phyloP scores from a whole-genome alignment of 2,329 filamentous ascomycete genomes.

The Scytalidium lignicola region DNA sequence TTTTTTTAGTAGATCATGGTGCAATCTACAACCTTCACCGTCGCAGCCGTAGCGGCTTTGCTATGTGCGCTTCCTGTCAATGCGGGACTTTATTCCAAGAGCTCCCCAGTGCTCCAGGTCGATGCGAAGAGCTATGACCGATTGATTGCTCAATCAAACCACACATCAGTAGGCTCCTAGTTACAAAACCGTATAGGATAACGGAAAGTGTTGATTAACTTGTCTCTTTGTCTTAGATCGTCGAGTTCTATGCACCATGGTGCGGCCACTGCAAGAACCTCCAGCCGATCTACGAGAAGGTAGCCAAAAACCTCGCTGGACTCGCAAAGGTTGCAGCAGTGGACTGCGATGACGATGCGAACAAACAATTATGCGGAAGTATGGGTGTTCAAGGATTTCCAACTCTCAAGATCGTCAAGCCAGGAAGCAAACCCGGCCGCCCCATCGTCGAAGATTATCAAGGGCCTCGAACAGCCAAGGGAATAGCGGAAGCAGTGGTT shows the following conservation, averaged over 20 bases:
- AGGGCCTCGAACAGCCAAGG: constrained; percentile 76
- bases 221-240: constrained; percentile 38
- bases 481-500: constrained; percentile 78
- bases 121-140: constrained; percentile 73
- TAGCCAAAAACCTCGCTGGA: constrained; percentile 81
- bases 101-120: constrained; percentile 80
- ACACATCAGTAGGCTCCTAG: constrained; percentile 69
- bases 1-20: constrained; percentile 41
- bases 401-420: constrained; percentile 87
- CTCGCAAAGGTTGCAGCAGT: constrained; percentile 91
- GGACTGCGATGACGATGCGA: constrained; percentile 89
- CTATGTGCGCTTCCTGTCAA: constrained; percentile 61
- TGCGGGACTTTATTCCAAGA: constrained; percentile 77
- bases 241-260: constrained; percentile 96
- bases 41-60: constrained; percentile 51
- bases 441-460: constrained; percentile 89
- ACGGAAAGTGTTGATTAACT: constrained; percentile 14
- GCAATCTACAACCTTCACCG: constrained; percentile 41
- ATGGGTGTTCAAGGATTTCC: constrained; percentile 94
- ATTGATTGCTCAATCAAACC: constrained; percentile 81
- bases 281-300: constrained; percentile 93
- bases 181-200: neutral
- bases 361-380: constrained; percentile 79
- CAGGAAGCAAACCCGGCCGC: constrained; percentile 72
- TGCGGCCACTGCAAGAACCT: constrained; percentile 96